Conservation (phyloP, 73 alveolate species). For the Paramecium sexaurelia region DNA sequence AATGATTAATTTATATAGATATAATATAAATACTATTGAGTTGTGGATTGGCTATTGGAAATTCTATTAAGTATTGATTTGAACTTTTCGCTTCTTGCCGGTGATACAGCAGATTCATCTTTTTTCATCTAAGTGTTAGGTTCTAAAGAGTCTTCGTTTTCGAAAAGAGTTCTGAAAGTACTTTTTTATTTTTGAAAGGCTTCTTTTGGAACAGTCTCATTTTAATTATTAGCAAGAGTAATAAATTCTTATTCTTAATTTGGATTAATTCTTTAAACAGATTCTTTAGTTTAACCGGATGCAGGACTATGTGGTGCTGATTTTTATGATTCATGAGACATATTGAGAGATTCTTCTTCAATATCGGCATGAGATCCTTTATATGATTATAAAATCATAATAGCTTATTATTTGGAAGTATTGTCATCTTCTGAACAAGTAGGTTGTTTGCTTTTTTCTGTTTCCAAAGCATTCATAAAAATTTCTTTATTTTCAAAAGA, state of each 20-base stretch:
- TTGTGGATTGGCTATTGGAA: constrained; percentile 15
- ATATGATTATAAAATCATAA: constrained; percentile 30
- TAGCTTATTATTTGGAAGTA: neutral
- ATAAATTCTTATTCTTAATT: constrained; percentile 1
- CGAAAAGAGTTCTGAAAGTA: constrained; percentile 47
- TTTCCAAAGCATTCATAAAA: constrained; percentile 51
- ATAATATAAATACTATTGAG: constrained; percentile 5
- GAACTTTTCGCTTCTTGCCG: constrained; percentile 45
- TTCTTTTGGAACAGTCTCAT: constrained; percentile 33
- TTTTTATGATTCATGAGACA: neutral
- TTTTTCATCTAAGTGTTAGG: neutral
- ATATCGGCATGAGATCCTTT: constrained; percentile 53
- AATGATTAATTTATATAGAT: neutral
- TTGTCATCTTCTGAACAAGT: neutral
- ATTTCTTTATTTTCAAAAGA: constrained; percentile 59
- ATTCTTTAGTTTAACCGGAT: constrained; percentile 45
- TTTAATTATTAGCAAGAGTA: neutral
- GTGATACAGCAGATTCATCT: constrained; percentile 6
- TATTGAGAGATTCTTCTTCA: constrained; percentile 17
- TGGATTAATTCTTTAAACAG: constrained; percentile 1
- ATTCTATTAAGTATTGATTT: neutral
- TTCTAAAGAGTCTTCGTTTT: neutral
- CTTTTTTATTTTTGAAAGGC: constrained; percentile 31
- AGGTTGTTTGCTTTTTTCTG: neutral
- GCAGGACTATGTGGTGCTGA: constrained; percentile 58